Percentiles rank a stretch among this genome's conserved stretches.
Conservation (phyloP, 2,329 filamentous ascomycete species). For the Rutstroemia sp. region DNA sequence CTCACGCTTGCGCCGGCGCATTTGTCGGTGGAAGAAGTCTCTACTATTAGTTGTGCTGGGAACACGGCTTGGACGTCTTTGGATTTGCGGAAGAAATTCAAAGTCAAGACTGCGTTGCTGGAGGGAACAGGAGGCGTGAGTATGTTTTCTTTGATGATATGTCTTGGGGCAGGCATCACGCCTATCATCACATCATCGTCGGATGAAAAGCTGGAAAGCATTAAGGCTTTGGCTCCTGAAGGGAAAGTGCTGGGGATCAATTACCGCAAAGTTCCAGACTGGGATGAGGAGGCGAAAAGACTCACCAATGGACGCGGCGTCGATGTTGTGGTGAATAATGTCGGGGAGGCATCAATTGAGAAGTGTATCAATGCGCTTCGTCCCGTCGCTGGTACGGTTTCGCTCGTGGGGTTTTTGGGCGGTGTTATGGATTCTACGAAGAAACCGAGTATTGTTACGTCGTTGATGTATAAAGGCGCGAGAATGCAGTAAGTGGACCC, state of each 20-base stretch:
- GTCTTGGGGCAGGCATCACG: background rate
- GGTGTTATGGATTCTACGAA: background rate
- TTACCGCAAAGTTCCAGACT: background rate
- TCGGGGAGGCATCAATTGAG: background rate
- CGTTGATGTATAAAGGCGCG: background rate
- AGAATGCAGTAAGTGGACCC: background rate
- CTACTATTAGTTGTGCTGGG: background rate
- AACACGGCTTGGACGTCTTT: background rate
- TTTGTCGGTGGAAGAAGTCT: background rate
- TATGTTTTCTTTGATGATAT: background rate
- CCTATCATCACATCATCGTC: background rate
- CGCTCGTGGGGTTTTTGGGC: background rate
- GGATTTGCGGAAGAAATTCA: no score
- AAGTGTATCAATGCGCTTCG: background rate
- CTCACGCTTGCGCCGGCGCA: background rate
- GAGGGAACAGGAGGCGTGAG: background rate
- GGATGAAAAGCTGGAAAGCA: background rate
- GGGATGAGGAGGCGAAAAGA: background rate
- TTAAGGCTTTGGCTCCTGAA: background rate
- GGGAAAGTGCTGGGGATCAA: background rate
- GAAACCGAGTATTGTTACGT: background rate
- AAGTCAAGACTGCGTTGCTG: no score
- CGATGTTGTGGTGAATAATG: background rate
- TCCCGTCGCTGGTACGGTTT: background rate
- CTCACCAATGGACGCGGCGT: background rate